phyloP scores from a whole-genome alignment of 2,329 filamentous ascomycete genomes.

The Paecilomyces formosus region DNA sequence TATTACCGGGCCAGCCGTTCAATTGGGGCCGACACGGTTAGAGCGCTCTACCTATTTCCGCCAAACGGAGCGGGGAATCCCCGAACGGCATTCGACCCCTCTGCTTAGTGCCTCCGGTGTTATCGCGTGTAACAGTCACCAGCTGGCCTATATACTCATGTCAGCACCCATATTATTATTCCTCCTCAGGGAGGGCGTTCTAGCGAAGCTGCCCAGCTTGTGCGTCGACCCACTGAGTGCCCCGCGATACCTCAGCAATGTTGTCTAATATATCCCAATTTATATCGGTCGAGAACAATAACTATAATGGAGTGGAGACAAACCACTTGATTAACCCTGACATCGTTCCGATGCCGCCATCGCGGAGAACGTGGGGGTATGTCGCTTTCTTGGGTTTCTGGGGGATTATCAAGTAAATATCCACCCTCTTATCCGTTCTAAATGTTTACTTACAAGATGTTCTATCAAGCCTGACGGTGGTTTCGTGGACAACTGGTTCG shows the following conservation, averaged over 20 bases:
- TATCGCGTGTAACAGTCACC: background rate
- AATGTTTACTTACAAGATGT: background rate
- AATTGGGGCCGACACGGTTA: background rate
- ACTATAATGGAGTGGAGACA: background rate
- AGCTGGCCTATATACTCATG: background rate
- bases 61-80: background rate
- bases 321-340: background rate
- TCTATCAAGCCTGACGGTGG: background rate
- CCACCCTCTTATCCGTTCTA: background rate
- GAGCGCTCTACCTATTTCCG: background rate
- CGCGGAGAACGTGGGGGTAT: background rate
- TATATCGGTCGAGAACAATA: background rate
- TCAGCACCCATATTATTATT: background rate
- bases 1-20: background rate
- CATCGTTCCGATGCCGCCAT: background rate
- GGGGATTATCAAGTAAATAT: background rate
- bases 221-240: background rate
- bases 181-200: background rate
- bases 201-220: background rate
- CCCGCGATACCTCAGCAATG: background rate
- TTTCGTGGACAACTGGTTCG: background rate
- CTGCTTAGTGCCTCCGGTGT: background rate
- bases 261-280: background rate
- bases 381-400: background rate
- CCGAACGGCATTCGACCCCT: background rate